phyloP scores from a whole-genome alignment of 2,329 filamentous ascomycete genomes.

The Nothophoma quercina region DNA sequence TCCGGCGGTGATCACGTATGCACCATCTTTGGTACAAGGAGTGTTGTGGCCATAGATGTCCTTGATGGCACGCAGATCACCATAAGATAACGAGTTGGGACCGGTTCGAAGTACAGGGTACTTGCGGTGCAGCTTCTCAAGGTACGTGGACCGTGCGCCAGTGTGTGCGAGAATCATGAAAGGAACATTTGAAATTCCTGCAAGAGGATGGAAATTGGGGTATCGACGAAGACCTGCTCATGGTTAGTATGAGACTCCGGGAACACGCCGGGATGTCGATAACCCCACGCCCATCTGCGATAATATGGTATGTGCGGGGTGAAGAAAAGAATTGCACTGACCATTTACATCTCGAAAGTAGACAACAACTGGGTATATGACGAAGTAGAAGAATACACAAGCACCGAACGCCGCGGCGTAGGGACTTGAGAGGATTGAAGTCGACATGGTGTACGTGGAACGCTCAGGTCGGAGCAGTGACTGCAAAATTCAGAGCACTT shows the following conservation, averaged over 20 bases:
- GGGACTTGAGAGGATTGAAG: conserved; percentile 23
- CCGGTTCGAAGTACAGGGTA: conserved; percentile 52
- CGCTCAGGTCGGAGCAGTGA: conserved; percentile 1
- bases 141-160: conserved; percentile 54
- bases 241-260: neutral
- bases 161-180: conserved; percentile 57
- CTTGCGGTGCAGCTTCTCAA: conserved; percentile 57
- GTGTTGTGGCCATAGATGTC: conserved; percentile 62
- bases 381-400: conserved; percentile 45
- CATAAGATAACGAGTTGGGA: conserved; percentile 43
- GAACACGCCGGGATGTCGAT: neutral
- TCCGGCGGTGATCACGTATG: conserved; percentile 57
- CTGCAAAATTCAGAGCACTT: conserved; percentile 1
- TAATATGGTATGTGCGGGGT: neutral
- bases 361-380: conserved; percentile 51
- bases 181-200: conserved; percentile 57
- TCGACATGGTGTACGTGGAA: conserved; percentile 27
- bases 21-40: conserved; percentile 59
- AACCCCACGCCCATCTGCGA: neutral
- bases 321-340: conserved; percentile 9
- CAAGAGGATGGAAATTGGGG: conserved; percentile 56
- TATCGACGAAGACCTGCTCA: conserved; percentile 55
- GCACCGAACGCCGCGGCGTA: conserved; percentile 36
- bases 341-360: conserved; percentile 58
- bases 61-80: conserved; percentile 51